Evolutionary conservation across 129 eudicot genomes (phyloP).

Genomic region (Centaurea solstitialis): DNA sequence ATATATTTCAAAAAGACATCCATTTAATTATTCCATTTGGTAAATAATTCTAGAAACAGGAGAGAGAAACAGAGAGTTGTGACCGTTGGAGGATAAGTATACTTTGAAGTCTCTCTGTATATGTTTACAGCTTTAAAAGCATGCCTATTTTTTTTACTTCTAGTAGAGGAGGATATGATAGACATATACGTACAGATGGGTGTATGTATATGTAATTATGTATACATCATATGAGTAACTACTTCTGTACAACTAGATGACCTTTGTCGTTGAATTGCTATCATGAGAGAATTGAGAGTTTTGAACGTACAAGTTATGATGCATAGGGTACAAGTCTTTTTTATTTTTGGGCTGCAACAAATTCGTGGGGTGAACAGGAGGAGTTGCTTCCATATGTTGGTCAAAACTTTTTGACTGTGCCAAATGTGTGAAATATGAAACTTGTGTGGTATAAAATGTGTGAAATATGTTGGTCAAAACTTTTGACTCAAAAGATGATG

Average conservation of each 20-base stretch:
- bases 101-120: not conserved
- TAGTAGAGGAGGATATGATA: not conserved
- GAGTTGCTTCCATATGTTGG: not conserved
- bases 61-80: not conserved
- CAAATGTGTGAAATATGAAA: not conserved
- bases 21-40: too few species aligned
- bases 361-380: slow-evolving; percentile 20
- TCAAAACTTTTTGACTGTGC: not conserved
- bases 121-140: slow-evolving; percentile 38
- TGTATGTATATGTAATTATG: not conserved
- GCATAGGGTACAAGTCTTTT: slow-evolving; percentile 11
- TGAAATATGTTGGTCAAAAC: too few species aligned
- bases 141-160: slow-evolving; percentile 20
- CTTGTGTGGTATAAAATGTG: too few species aligned
- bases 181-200: not conserved
- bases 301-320: slow-evolving; percentile 17
- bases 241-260: slow-evolving; percentile 22
- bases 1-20: too few species aligned
- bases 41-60: slow-evolving; percentile 13
- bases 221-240: slow-evolving; percentile 23
- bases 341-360: not conserved
- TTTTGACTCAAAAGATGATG: too few species aligned
- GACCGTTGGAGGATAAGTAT: slow-evolving; percentile 33
- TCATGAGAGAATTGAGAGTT: slow-evolving; percentile 11
- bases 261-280: slow-evolving; percentile 23